These are phyloP conservation scores for Eimeria acervulina DNA, from an alignment of 169 alveolate species.

Conservation along the genomic window DNA sequence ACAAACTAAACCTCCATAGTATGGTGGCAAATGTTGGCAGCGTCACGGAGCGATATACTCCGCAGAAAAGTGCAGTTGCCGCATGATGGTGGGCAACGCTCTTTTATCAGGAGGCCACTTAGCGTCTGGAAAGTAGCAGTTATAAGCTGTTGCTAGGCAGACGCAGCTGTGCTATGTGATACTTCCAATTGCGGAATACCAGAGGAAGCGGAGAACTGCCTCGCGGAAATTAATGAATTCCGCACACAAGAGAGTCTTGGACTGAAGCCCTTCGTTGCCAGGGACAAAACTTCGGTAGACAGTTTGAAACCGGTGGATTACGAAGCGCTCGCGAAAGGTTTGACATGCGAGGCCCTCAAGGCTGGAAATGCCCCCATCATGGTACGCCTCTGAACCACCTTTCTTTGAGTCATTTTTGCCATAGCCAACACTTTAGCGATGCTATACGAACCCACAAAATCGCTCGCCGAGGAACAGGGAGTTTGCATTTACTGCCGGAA, in stretches of 20 bases:
- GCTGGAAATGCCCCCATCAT: not conserved
- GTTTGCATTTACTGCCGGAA: not conserved
- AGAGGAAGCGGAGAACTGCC: constrained; percentile 2
- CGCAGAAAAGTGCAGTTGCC: not conserved
- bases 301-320: too few species aligned
- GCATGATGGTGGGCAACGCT: not conserved
- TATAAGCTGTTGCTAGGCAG: not conserved
- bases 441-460: not conserved
- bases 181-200: not conserved
- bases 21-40: not conserved
- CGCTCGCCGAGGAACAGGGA: not conserved
- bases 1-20: not conserved
- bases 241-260: constrained; percentile 55
- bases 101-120: not conserved
- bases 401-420: too few species aligned
- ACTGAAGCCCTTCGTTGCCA: not conserved
- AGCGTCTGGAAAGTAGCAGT: not conserved
- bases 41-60: not conserved
- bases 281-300: not conserved
- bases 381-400: not conserved
- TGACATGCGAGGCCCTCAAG: constrained; percentile 31
- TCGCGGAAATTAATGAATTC: constrained; percentile 29
- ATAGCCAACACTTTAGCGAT: not conserved
- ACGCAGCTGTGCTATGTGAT: not conserved
- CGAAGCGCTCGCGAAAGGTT: not conserved